phyloP scores from a whole-genome alignment of 1,284 basidiomycete genomes.

The Baeospora myosura region DNA sequence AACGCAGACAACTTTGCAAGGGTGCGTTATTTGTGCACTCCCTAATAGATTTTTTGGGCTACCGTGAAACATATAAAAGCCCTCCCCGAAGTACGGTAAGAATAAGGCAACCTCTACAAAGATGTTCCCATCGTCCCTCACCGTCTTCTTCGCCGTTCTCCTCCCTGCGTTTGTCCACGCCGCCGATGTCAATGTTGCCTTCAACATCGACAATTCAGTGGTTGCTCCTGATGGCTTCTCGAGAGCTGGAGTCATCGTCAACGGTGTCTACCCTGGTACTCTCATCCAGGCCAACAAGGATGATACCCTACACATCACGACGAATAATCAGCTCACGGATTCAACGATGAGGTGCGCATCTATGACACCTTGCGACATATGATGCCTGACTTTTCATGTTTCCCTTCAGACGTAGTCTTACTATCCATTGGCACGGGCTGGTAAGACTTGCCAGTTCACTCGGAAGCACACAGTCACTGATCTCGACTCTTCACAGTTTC shows the following conservation, averaged over 20 bases:
- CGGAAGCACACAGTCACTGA: not conserved
- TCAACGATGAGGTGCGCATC: constrained; percentile 13
- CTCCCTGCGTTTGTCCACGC: constrained; percentile 1
- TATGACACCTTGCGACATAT: not conserved
- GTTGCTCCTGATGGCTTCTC: constrained; percentile 9
- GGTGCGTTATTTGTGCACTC: no score
- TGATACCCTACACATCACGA: constrained; percentile 15
- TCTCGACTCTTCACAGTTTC: constrained; percentile 10
- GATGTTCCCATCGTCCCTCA: constrained; percentile 2
- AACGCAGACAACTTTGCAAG: no score
- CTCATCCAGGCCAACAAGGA: constrained; percentile 15
- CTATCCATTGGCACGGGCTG: constrained; percentile 17
- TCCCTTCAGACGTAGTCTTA: constrained; percentile 11
- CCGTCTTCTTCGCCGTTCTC: constrained; percentile 4
- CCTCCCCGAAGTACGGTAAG: not conserved
- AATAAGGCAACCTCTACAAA: not conserved
- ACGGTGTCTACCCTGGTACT: constrained; percentile 13
- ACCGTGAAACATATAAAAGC: not conserved
- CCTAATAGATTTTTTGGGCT: no score
- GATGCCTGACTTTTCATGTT: not conserved
- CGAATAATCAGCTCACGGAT: constrained; percentile 14
- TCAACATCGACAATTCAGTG: constrained; percentile 8
- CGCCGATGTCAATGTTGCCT: constrained; percentile 8
- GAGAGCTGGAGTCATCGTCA: constrained; percentile 14
- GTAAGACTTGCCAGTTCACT: constrained; percentile 6